Evolutionary conservation across 768 basidiomycete genomes (phyloP), one percentile per base, ranked within the genome.

Genomic region (Leccinum boreale): DNA sequence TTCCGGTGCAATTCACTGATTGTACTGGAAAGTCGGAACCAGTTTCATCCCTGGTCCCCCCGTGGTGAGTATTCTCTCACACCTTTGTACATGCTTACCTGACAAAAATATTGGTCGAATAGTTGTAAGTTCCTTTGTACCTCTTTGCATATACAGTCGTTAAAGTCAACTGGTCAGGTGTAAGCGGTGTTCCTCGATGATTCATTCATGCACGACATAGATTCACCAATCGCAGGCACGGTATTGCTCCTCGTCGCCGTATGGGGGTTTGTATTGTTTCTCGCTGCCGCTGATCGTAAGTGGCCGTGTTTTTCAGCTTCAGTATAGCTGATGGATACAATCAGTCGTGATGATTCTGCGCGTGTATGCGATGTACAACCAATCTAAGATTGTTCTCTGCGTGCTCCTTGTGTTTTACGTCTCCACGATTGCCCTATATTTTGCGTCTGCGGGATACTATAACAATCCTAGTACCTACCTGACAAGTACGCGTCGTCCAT

Each of bases 341-440:
- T 17, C 39, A 68, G 67, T 67, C 8, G 46, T 63, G 31, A 68
- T 68, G 67, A 62, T 68, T 52, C 29, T 68, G 7, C 62, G 67
- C 0, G 58, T 69, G 12, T 70, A 68, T 29, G 65, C 67, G n/a
- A 57, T 69, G 55, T 69, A 68, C 39, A 19, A 42, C 19, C 52
- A 39, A 36, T 64, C 64, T 17, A 64, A 17, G 55, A 26, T 48
- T 12, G 26, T 67, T 29, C 47, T 67, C 8, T 47, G 52, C 8
- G n/a, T 58, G 21, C 60, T 67, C 10, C 58, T 69, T 4, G 49
- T 50, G 17, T 8, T 62, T 26, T 67, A 65, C 12, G 48, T 12
- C 8, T n/a, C 42, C 5, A 57, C 48, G 10, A 23, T 69, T 9
- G 3, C 45, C 39, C 21, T 59, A 11, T 55, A 53, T 10, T 5